Evolutionary conservation across 2,329 filamentous ascomycete genomes (phyloP).

Genomic region (Stagonosporopsis rhizophila): DNA sequence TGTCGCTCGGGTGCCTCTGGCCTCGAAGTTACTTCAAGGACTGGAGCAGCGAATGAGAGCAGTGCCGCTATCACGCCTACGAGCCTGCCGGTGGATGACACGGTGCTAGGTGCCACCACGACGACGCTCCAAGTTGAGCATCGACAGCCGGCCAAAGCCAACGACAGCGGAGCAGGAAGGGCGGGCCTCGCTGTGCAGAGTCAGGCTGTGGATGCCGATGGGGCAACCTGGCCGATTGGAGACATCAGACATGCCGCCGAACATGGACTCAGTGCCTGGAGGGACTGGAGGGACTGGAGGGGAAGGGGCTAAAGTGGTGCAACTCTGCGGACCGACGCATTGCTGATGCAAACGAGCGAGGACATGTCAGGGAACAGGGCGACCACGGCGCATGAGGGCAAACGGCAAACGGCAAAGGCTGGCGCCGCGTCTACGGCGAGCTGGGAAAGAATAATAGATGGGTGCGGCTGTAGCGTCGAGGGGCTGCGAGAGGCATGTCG

Average conservation of each 20-base stretch:
- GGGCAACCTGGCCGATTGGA: slow-evolving; percentile 6
- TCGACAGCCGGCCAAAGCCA: not conserved
- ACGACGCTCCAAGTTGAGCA: not conserved
- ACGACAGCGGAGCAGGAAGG: not conserved
- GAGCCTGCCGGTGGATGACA: slow-evolving; percentile 2
- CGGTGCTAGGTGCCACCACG: slow-evolving; percentile 3
- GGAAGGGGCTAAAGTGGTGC: slow-evolving; percentile 21
- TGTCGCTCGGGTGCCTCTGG: slow-evolving; percentile 12
- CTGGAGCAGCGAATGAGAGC: slow-evolving; percentile 5
- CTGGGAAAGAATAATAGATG: not conserved
- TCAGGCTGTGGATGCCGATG: slow-evolving; percentile 2
- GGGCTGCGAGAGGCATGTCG: not conserved
- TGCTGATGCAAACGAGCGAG: slow-evolving; percentile 25
- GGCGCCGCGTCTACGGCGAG: not conserved
- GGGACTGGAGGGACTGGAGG: slow-evolving; percentile 2
- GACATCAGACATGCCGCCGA: slow-evolving; percentile 9
- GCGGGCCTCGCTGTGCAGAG: not conserved
- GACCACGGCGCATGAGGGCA: slow-evolving; percentile 7
- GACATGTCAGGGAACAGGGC: slow-evolving; percentile 2
- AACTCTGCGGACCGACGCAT: slow-evolving; percentile 27
- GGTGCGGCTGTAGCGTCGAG: not conserved
- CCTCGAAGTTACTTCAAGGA: slow-evolving; percentile 6
- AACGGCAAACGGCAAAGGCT: slow-evolving; percentile 5
- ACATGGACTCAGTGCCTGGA: slow-evolving; percentile 5
- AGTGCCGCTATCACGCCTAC: not conserved